Conservation (phyloP, 169 alveolate species). For the Babesia bovis region DNA sequence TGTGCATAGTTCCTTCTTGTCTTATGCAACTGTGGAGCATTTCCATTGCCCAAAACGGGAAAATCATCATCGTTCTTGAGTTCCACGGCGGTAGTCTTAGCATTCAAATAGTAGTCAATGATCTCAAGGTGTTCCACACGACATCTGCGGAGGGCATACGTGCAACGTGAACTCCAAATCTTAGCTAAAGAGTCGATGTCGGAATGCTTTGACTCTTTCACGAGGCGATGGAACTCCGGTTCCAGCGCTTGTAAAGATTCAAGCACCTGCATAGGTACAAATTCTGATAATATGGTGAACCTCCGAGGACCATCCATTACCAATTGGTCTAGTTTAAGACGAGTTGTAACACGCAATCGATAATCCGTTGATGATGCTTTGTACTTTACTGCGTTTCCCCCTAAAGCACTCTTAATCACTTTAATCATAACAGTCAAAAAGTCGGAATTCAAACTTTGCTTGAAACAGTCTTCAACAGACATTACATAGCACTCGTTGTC, state of each 20-base stretch:
- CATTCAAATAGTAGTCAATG: slow-evolving; percentile 51
- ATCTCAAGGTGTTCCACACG: slow-evolving; percentile 65
- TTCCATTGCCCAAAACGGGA: slow-evolving; percentile 29
- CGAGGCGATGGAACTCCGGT: slow-evolving; percentile 64
- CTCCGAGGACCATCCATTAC: slow-evolving; percentile 34
- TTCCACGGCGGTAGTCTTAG: slow-evolving; percentile 45
- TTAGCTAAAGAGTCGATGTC: slow-evolving; percentile 35
- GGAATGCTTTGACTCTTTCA: slow-evolving; percentile 34
- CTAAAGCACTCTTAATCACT: slow-evolving; percentile 28
- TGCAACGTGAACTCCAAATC: slow-evolving; percentile 50
- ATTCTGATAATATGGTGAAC: slow-evolving; percentile 50
- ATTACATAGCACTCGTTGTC: slow-evolving; percentile 14
- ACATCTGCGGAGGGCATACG: slow-evolving; percentile 34
- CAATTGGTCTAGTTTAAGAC: slow-evolving; percentile 33
- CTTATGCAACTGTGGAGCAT: slow-evolving; percentile 11
- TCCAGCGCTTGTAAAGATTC: slow-evolving; percentile 67
- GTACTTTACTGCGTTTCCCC: slow-evolving; percentile 45
- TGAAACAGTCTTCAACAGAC: slow-evolving; percentile 24
- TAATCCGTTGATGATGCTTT: slow-evolving; percentile 24
- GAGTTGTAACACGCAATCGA: slow-evolving; percentile 54
- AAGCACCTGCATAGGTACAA: slow-evolving; percentile 61
- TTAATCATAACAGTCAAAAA: slow-evolving; percentile 46
- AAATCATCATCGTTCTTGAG: slow-evolving; percentile 57
- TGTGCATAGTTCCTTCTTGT: slow-evolving; percentile 49
- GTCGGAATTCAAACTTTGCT: slow-evolving; percentile 13